Conservation (phyloP, 345 rosid species). For the Geranium brycei region DNA sequence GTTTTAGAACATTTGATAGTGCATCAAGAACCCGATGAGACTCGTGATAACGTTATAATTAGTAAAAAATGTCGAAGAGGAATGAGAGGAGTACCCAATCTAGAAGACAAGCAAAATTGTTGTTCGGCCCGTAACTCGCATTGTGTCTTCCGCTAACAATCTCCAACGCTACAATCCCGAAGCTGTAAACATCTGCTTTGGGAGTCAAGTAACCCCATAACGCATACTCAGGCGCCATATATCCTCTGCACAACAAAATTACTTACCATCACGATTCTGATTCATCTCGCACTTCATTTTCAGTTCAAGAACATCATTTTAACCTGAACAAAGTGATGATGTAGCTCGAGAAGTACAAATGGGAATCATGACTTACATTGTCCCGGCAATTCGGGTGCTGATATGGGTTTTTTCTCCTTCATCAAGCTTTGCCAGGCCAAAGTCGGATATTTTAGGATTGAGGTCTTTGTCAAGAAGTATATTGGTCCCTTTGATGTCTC, state of each 20-base stretch:
- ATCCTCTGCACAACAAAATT: conserved; percentile 17
- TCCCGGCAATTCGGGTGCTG: conserved; percentile 57
- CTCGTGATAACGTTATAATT: too few relatives aligned
- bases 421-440: conserved; percentile 49
- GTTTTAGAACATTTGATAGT: too few relatives aligned
- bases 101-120: conserved; percentile 17
- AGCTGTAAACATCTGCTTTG: conserved; percentile 37
- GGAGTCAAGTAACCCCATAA: conserved; percentile 28
- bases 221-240: conserved; percentile 35
- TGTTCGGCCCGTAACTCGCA: conserved; percentile 3
- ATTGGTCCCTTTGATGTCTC: conserved; percentile 57
- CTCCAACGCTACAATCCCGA: conserved; percentile 32
- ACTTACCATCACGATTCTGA: not conserved
- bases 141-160: conserved; percentile 26
- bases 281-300: too few relatives aligned
- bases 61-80: not conserved
- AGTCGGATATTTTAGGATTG: conserved; percentile 53
- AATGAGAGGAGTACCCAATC: conserved; percentile 21
- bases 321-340: too few relatives aligned
- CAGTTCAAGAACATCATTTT: too few relatives aligned
- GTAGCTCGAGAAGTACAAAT: too few relatives aligned
- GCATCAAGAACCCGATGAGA: too few relatives aligned
- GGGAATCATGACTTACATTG: conserved; percentile 23
- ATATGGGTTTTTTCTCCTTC: conserved; percentile 43
- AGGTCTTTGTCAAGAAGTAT: conserved; percentile 33